Base-by-base conservation (phyloP, 176 grass and related monocot genomes). In the Aegilops bicornis region DNA sequence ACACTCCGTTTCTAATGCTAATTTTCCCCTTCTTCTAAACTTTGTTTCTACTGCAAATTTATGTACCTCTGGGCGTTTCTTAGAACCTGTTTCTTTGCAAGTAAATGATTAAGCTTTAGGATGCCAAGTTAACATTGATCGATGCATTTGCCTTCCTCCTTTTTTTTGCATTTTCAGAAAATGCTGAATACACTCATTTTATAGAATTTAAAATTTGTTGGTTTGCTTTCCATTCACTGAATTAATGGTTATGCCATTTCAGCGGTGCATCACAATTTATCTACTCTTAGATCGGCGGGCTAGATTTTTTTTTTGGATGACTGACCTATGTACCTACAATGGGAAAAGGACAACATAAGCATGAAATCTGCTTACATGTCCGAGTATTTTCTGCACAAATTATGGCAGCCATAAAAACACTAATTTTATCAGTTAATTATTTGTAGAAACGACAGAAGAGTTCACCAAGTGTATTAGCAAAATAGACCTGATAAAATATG, bases 281-380 rank as follows among this genome's bases (percentile, higher is more conserved):
- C 4, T 75, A 71, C 4, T 2, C 1, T 10, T 77, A 7, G 22
- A 24, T 74, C 11, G 40, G 24, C 19, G 30, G 19, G 64, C 17
- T 6, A 24, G 16, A 22, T 40, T 10, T 1, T 36, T 1, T 50
- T 63, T 76, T 20, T 7, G 35, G 63, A 9, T 42, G 33, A 22
- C 71, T 19, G 32, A 81, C 8, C 20, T 29, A 71, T n/a, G 16
- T 19, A 50, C 29, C 56, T 66, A 83, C 68, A 75, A 61, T 70
- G 81, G 76, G 82, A 65, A 76, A 61, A 86, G 1, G 43, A 90
- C 68, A 84, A 6, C 39, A 17, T 29, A 3, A 17, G 85, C 80
- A 75, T 60, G 85, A 90, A 90, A 90, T 79, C 7, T 80, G 85
- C 36, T 39, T 60, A 1, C 72, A 6, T 66, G 31, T 24, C 31